phyloP scores from a whole-genome alignment of 2,329 filamentous ascomycete species.

The Fusarium sp. region DNA sequence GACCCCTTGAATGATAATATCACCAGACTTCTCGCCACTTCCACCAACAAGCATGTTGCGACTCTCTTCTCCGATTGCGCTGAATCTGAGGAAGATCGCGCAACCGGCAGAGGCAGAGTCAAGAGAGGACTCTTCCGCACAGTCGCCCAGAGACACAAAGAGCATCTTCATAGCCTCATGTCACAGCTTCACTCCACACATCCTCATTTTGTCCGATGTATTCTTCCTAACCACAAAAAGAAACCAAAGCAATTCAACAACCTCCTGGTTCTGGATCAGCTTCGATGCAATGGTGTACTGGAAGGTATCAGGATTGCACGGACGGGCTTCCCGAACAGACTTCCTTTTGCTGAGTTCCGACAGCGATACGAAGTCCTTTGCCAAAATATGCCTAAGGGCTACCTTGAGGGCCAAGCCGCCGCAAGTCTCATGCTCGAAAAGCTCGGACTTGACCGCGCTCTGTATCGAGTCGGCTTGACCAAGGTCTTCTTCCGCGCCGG shows the following conservation, averaged over 20 bases:
- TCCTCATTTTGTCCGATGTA: conserved; percentile 97
- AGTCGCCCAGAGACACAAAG: conserved; percentile 96
- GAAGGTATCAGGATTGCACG: conserved; percentile 97
- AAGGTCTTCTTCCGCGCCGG: conserved; percentile 99
- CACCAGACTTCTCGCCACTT: conserved; percentile 86
- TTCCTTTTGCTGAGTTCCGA: conserved; percentile 93
- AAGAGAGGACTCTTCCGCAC: conserved; percentile 98
- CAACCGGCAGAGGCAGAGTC: conserved; percentile 79
- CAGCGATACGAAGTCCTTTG: conserved; percentile 97
- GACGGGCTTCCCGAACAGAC: conserved; percentile 94
- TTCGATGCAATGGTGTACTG: conserved; percentile 99
- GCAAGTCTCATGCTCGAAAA: conserved; percentile 90
- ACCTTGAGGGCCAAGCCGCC: conserved; percentile 88
- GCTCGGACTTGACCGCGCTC: conserved; percentile 83
- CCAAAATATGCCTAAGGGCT: conserved; percentile 86
- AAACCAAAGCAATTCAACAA: conserved; percentile 92
- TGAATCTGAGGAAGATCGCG: conserved; percentile 80
- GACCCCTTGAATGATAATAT: conserved; percentile 98
- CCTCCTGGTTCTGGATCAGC: conserved; percentile 92
- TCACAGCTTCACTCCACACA: conserved; percentile 93
- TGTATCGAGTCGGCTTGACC: conserved; percentile 93
- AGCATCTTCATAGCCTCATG: conserved; percentile 98
- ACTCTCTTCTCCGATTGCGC: conserved; percentile 89
- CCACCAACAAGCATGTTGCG: conserved; percentile 85
- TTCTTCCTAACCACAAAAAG: conserved; percentile 98